Evolutionary conservation across 768 basidiomycete genomes (phyloP).

Genomic region (Mycena olivaceomarginata): DNA sequence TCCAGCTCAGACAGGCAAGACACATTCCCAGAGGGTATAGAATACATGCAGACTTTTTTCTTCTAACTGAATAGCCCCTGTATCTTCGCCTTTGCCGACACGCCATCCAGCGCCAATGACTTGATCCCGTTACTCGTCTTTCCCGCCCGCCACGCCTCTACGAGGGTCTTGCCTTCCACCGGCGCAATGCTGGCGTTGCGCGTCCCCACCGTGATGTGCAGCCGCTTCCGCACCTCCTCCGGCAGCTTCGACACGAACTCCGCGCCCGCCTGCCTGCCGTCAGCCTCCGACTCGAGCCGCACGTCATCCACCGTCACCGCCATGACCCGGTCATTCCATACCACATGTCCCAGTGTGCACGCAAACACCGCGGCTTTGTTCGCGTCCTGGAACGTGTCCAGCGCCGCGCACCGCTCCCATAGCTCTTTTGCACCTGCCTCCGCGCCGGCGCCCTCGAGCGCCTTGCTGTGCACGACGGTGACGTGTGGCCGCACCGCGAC

Average conservation of each 20-base stretch:
- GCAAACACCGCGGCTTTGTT: slow-evolving; percentile 66
- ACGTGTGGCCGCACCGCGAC: slow-evolving; percentile 84
- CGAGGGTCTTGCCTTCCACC: slow-evolving; percentile 83
- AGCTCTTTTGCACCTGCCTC: slow-evolving; percentile 47
- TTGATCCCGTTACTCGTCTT: slow-evolving; percentile 35
- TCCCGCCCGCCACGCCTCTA: slow-evolving; percentile 71
- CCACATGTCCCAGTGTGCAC: slow-evolving; percentile 75
- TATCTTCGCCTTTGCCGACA: slow-evolving; percentile 8
- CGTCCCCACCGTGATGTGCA: slow-evolving; percentile 96
- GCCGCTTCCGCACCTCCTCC: slow-evolving; percentile 64
- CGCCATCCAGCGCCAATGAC: neutral
- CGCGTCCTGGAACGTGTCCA: slow-evolving; percentile 59
- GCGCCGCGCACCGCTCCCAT: slow-evolving; percentile 70
- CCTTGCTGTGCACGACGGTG: slow-evolving; percentile 87
- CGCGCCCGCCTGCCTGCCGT: slow-evolving; percentile 49
- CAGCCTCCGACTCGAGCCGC: slow-evolving; percentile 47
- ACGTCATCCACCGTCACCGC: slow-evolving; percentile 83
- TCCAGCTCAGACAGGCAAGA: too few species aligned
- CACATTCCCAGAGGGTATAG: neutral
- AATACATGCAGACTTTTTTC: neutral
- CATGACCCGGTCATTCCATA: slow-evolving; percentile 91
- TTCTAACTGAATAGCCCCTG: slow-evolving; percentile 24
- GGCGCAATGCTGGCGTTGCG: slow-evolving; percentile 67
- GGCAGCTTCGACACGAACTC: slow-evolving; percentile 78
- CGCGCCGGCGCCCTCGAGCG: slow-evolving; percentile 58